Percentiles rank a stretch among this genome's conserved stretches.
phyloP scores from a whole-genome alignment of 75 land plant species.

The Sequoiadendron giganteum region DNA sequence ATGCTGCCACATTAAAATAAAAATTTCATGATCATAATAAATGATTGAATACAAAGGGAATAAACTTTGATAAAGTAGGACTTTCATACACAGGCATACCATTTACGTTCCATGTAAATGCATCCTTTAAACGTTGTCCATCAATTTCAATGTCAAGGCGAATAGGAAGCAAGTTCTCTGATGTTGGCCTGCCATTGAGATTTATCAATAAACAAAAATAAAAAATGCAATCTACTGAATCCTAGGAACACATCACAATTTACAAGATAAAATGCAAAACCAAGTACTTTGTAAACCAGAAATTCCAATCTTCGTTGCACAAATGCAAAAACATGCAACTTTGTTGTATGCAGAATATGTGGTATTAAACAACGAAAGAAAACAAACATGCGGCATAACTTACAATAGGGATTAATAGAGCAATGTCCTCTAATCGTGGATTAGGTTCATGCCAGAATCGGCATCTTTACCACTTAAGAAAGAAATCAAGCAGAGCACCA shows the following conservation, averaged over 20 bases:
- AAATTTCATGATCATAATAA: constrained; percentile 3
- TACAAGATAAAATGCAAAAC: background rate
- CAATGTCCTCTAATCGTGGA: background rate
- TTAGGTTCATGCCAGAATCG: background rate
- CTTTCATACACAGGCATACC: constrained; percentile 33
- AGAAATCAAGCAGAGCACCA: background rate
- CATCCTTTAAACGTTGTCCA: constrained; percentile 68
- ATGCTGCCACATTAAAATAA: background rate
- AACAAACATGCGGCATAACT: background rate
- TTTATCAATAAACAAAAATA: background rate
- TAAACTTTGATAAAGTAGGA: constrained; percentile 9
- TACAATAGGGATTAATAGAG: background rate
- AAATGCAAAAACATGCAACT: background rate
- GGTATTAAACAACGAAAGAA: background rate
- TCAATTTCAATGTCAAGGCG: constrained; percentile 82
- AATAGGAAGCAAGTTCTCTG: constrained; percentile 77
- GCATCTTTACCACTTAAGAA: background rate
- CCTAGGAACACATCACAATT: background rate
- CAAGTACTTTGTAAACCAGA: background rate
- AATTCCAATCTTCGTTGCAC: background rate
- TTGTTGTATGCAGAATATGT: background rate
- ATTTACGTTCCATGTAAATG: constrained; percentile 83
- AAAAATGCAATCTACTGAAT: background rate
- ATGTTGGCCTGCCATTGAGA: constrained; percentile 61
- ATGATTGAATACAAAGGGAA: background rate